Conservation (phyloP, 208 protist species). For the Leishmania tarentolae region DNA sequence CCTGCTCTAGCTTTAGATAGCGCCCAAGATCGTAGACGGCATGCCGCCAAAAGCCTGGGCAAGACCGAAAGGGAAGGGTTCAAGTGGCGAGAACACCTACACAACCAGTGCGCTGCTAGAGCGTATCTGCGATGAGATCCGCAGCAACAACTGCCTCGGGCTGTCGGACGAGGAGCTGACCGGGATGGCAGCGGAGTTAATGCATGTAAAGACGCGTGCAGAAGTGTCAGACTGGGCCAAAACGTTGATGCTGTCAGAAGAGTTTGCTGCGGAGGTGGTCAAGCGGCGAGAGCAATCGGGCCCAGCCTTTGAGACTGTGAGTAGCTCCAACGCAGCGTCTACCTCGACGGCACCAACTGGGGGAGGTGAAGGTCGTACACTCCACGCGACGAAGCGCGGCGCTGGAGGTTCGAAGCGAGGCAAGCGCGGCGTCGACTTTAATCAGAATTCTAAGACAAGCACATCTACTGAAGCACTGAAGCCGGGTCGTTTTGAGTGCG, state of each 20-base stretch:
- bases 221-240: constrained; percentile 80
- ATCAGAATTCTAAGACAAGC: constrained; percentile 27
- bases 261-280: constrained; percentile 68
- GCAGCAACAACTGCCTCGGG: constrained; percentile 74
- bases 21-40: too few relatives aligned
- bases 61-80: constrained; percentile 15
- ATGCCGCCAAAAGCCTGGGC: constrained; percentile 75
- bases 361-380: not conserved
- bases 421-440: constrained; percentile 32
- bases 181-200: constrained; percentile 65
- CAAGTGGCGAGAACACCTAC: constrained; percentile 4
- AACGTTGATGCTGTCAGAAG: constrained; percentile 79
- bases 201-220: constrained; percentile 45
- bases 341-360: not conserved
- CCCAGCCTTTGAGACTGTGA: constrained; percentile 67
- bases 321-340: not conserved
- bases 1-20: not conserved
- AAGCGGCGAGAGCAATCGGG: constrained; percentile 54
- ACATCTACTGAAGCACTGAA: constrained; percentile 43
- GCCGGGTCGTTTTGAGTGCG: constrained; percentile 80
- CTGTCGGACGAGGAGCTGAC: constrained; percentile 71
- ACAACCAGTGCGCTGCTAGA: constrained; percentile 30
- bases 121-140: constrained; percentile 71
- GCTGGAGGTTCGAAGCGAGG: constrained; percentile 12
- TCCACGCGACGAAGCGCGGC: constrained; percentile 20